These are phyloP conservation scores for Pyrus communis DNA, from an alignment of 306 rosid genomes.

Conservation along the genomic window DNA sequence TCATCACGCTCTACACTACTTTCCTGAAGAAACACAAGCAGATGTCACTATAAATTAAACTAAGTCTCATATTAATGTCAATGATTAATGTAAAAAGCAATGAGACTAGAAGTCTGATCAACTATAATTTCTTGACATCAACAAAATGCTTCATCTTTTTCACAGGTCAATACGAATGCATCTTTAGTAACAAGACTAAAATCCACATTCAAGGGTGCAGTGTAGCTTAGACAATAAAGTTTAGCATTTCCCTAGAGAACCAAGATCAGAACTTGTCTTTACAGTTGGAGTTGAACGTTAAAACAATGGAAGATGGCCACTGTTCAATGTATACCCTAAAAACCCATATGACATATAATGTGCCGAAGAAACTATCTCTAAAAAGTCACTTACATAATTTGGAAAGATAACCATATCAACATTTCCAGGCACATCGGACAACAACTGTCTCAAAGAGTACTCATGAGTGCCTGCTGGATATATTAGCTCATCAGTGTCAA, in stretches of 20 bases:
- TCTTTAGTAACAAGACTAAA: background rate
- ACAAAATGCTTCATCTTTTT: background rate
- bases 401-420: conserved; percentile 93
- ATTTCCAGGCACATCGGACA: conserved; percentile 77
- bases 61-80: conserved; percentile 1
- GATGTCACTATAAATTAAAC: conserved; percentile 17
- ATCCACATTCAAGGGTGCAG: background rate
- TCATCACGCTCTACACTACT: conserved; percentile 89
- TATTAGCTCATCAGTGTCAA: conserved; percentile 87
- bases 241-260: background rate
- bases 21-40: conserved; percentile 50
- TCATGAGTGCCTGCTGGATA: conserved; percentile 66
- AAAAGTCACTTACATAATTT: conserved; percentile 65
- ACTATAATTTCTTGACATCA: background rate
- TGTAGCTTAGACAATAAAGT: background rate
- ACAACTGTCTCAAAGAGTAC: conserved; percentile 80
- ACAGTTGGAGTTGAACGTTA: background rate
- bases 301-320: background rate
- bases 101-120: background rate
- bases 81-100: background rate
- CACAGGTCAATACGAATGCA: background rate
- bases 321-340: background rate
- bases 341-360: background rate
- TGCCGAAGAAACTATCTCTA: background rate
- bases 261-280: background rate